Evolutionary conservation across 768 basidiomycete genomes (phyloP).

Genomic region (Macrolepiota albuminosa): DNA sequence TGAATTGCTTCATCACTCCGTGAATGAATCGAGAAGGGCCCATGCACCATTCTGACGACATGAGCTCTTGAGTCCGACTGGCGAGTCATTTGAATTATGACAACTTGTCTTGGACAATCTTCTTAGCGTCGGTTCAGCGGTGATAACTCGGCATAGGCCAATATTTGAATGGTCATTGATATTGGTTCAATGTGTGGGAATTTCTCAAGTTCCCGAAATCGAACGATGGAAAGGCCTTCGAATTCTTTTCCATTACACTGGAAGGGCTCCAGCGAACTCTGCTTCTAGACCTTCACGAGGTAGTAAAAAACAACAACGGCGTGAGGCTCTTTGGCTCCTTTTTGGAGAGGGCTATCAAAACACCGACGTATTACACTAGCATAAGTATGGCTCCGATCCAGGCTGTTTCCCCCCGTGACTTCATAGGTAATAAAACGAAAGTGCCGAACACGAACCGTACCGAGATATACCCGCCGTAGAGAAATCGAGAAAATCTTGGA

Average conservation of each 20-base stretch:
- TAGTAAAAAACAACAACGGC: background rate
- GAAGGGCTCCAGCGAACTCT: background rate
- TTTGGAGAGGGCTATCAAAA: too few relatives aligned
- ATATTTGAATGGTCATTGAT: background rate
- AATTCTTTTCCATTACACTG: background rate
- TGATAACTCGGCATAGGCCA: background rate
- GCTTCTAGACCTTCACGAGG: background rate
- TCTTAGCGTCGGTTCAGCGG: background rate
- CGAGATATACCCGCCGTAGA: background rate
- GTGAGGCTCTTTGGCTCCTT: too few relatives aligned
- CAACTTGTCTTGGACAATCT: background rate
- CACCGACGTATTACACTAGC: background rate
- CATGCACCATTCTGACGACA: background rate
- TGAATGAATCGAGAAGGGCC: background rate
- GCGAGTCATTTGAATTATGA: background rate
- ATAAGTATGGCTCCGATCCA: too few relatives aligned
- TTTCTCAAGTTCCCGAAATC: background rate
- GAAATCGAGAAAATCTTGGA: background rate
- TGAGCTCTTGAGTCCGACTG: background rate
- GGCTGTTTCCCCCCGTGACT: background rate
- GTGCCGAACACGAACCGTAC: background rate
- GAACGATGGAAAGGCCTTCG: background rate
- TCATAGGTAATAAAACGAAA: background rate
- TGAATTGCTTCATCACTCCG: background rate
- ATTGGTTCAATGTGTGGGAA: background rate